phyloP scores from a whole-genome alignment of 2,329 filamentous ascomycete genomes.

The Colletotrichum sp. region DNA sequence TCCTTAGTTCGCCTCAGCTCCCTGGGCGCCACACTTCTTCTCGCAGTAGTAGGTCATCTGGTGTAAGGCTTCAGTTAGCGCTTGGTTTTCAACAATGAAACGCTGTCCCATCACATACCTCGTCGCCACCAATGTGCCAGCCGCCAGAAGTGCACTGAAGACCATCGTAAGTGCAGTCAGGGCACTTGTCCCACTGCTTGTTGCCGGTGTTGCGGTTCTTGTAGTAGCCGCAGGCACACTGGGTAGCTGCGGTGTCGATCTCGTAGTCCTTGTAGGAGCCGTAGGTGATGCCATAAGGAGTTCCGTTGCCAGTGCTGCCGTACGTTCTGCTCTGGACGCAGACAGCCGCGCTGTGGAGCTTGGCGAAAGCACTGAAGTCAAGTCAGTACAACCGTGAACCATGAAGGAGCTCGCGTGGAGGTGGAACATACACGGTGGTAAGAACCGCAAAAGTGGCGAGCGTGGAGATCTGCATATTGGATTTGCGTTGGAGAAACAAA shows the following conservation, averaged over 20 bases:
- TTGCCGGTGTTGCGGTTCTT: conserved; percentile 20
- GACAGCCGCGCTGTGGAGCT: conserved; percentile 2
- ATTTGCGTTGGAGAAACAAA: neutral
- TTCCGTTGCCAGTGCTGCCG: conserved; percentile 2
- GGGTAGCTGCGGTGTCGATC: conserved; percentile 2
- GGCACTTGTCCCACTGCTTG: conserved; percentile 22
- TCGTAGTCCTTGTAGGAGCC: conserved; percentile 8
- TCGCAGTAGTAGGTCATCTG: conserved; percentile 22
- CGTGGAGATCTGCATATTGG: conserved; percentile 10
- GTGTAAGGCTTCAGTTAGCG: neutral
- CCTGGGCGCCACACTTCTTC: conserved; percentile 21
- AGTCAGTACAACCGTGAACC: neutral
- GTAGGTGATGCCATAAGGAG: conserved; percentile 3
- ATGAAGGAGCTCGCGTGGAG: neutral
- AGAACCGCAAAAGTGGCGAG: neutral
- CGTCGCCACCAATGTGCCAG: conserved; percentile 21
- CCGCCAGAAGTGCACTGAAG: conserved; percentile 11
- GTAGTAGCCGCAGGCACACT: conserved; percentile 18
- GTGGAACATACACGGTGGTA: neutral
- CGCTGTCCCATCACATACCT: neutral
- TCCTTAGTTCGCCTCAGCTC: conserved; percentile 15
- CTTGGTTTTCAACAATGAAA: neutral
- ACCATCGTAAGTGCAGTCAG: conserved; percentile 18
- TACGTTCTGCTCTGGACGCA: neutral
- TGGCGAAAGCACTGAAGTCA: neutral